Evolutionary conservation across 768 basidiomycete species (phyloP).

Genomic region (Rhizopogon vesiculosus): DNA sequence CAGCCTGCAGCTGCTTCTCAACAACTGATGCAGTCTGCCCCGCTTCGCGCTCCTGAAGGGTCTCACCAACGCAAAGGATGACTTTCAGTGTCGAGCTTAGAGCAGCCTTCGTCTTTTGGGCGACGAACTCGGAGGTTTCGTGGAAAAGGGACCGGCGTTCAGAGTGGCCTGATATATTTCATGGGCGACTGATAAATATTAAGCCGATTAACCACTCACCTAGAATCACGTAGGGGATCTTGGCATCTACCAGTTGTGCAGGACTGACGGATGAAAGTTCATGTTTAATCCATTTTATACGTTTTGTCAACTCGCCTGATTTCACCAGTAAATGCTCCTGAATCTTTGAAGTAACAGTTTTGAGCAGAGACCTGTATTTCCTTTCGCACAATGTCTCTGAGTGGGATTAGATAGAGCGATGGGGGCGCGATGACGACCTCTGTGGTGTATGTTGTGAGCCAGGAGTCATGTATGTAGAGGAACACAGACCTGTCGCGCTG

Average conservation of each 20-base stretch:
- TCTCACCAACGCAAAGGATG: conserved; percentile 96
- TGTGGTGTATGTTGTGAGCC: conserved; percentile 24
- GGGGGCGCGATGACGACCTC: conserved; percentile 96
- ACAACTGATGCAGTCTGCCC: conserved; percentile 76
- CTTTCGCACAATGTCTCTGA: conserved; percentile 56
- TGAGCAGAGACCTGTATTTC: conserved; percentile 84
- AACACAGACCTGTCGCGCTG: conserved; percentile 58
- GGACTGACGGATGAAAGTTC: conserved; percentile 44
- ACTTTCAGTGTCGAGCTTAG: conserved; percentile 72
- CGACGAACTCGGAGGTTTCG: conserved; percentile 80
- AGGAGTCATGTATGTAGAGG: conserved; percentile 6
- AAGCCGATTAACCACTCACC: conserved; percentile 39
- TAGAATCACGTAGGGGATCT: conserved; percentile 87
- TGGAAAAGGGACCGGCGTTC: conserved; percentile 92
- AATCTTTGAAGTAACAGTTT: conserved; percentile 80
- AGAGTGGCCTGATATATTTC: conserved; percentile 67
- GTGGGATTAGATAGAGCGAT: conserved; percentile 76
- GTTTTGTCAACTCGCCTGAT: conserved; percentile 57
- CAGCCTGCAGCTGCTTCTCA: conserved; percentile 76
- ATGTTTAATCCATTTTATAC: neutral
- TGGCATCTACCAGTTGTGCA: conserved; percentile 79
- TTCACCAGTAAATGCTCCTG: conserved; percentile 96
- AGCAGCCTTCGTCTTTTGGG: conserved; percentile 82
- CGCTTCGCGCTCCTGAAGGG: conserved; percentile 80
- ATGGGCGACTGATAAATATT: neutral